These are phyloP conservation scores for Saccharomycopsis synnaedendra DNA, from an alignment of 805 yeast genomes.

Conservation along the genomic window DNA sequence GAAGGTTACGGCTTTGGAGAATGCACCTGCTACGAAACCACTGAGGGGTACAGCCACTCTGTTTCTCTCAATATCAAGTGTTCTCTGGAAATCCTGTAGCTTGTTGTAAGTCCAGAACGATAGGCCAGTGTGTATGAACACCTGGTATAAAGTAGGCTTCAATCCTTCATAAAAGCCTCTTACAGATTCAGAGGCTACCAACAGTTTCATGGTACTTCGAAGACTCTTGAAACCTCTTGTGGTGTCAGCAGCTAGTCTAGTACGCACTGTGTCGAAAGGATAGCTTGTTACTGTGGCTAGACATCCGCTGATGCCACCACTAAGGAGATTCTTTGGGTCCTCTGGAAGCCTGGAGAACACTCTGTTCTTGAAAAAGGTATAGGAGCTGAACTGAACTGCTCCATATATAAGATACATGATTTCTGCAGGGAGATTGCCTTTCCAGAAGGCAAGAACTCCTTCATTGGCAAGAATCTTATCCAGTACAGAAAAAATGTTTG, in stretches of 20 bases:
- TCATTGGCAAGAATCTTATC: slow-evolving; percentile 33
- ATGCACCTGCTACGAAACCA: slow-evolving; percentile 66
- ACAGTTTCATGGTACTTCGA: slow-evolving; percentile 24
- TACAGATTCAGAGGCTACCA: slow-evolving; percentile 26
- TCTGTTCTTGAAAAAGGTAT: slow-evolving; percentile 37
- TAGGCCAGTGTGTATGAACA: slow-evolving; percentile 14
- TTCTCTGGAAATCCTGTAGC: slow-evolving; percentile 25
- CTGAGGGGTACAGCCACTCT: slow-evolving; percentile 38
- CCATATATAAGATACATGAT: slow-evolving; percentile 79
- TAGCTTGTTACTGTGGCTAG: slow-evolving; percentile 65
- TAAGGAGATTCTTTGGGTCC: slow-evolving; percentile 26
- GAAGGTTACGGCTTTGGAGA: slow-evolving; percentile 64
- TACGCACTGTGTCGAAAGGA: slow-evolving; percentile 84
- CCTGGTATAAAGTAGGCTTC: slow-evolving; percentile 26
- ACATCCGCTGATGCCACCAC: slow-evolving; percentile 74
- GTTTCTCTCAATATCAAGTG: not conserved
- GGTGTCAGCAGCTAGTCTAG: slow-evolving; percentile 61
- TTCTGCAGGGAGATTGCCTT: slow-evolving; percentile 91
- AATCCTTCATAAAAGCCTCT: slow-evolving; percentile 41
- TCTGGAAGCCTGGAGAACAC: slow-evolving; percentile 18
- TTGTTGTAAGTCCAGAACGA: slow-evolving; percentile 14
- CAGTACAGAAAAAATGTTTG: slow-evolving; percentile 31
- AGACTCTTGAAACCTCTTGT: slow-evolving; percentile 24
- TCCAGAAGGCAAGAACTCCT: slow-evolving; percentile 78
- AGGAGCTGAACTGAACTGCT: slow-evolving; percentile 70